These are phyloP conservation scores for Spergularia bocconei DNA, from an alignment of 148 eudicot genomes.

Conservation along the genomic window DNA sequence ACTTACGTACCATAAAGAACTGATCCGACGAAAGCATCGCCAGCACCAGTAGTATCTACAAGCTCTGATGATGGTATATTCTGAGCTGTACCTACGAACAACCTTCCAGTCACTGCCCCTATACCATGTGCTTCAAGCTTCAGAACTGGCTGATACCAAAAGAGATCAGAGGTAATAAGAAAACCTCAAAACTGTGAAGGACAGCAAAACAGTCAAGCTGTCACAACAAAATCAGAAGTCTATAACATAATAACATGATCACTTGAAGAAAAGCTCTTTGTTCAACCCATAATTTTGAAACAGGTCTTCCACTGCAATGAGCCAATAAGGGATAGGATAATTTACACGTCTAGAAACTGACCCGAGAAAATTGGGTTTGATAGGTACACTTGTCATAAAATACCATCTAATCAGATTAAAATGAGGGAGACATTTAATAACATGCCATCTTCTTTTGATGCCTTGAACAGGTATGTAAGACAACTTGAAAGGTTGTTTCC, in stretches of 20 bases:
- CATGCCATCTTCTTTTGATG: too few relatives aligned
- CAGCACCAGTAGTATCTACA: slow-evolving; percentile 89
- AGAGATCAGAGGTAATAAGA: background rate
- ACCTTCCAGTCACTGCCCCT: slow-evolving; percentile 57
- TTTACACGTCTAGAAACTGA: background rate
- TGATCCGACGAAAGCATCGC: slow-evolving; percentile 84
- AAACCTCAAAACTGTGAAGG: background rate
- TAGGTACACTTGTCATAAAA: background rate
- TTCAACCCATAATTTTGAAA: too few relatives aligned
- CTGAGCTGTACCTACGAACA: slow-evolving; percentile 76
- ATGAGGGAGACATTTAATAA: background rate
- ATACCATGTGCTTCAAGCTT: slow-evolving; percentile 61
- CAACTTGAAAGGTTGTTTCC: too few relatives aligned
- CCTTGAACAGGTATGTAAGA: too few relatives aligned
- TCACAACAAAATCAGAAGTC: too few relatives aligned
- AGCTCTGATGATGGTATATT: slow-evolving; percentile 70
- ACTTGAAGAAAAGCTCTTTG: too few relatives aligned
- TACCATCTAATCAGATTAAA: background rate
- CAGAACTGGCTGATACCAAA: slow-evolving; percentile 36
- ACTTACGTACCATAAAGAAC: slow-evolving; percentile 66
- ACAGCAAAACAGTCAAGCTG: background rate
- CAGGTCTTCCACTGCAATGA: too few relatives aligned
- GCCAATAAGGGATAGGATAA: too few relatives aligned
- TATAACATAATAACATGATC: too few relatives aligned
- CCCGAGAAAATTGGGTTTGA: background rate